Base-by-base conservation (phyloP, 768 basidiomycete species). In the Lactarius evosmus region DNA sequence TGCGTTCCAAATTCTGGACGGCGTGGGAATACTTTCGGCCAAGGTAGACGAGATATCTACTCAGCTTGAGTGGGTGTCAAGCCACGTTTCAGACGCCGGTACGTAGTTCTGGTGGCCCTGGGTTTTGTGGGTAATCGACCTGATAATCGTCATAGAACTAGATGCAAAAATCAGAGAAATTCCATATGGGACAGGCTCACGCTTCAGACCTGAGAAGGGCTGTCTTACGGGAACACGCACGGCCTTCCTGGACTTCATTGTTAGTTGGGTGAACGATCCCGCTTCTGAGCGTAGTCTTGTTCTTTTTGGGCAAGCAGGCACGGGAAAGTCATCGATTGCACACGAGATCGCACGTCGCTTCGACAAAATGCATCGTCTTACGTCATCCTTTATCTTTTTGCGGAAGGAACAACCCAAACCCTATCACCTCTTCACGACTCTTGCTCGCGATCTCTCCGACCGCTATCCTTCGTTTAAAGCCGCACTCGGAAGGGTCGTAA, bases 391-490 rank as follows among this genome's bases (percentile, higher is more conserved):
- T 7, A 29, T 30, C 14, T 54, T 54, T n/a, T 7, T 54, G n/a
- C 52, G 52, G 29, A 30, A 12, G 19, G 52, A 54, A 11, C 27
- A 30, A 32, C 33, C 52, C 0, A 34, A 34, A 16, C 19, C 14
- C 17, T 22, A 54, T 29, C 52, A 32, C 7, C 29, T 54, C 5
- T 56, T 56, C 55, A 56, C 55, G 36, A 56, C 55, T 17, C 55
- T 56, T 9, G 27, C 27, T 36, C 32, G n/a, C 34, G 34, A 34
- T 34, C 55, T 56, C 34, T 14, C n/a, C 22, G 32, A 34, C n/a
- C 32, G 34, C 14, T 56, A 22, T 19, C 55, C 34, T 16, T 56
- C 34, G 22, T 46, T 22, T n/a, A 46, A 46, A 46, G 22, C 22
- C 1, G 44, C 44, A 11, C 44, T 46, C 12, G 55, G 34, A 36